Evolutionary conservation across 73 alveolate genomes (phyloP).

Genomic region (Blepharisma stoltei): DNA sequence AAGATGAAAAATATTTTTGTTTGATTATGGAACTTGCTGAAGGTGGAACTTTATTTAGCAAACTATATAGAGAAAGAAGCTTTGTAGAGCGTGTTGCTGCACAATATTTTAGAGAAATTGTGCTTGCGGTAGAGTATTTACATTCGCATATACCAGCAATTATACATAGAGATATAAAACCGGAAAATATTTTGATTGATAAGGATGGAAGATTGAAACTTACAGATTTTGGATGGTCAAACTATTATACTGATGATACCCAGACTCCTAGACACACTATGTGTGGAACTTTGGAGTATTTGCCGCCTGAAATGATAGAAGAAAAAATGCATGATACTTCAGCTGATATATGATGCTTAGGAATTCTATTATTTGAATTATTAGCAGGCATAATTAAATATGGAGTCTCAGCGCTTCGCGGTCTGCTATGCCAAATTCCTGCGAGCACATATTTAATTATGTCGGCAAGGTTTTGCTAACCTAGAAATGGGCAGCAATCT

Average conservation of each 20-base stretch:
- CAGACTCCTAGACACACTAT: slow-evolving; percentile 43
- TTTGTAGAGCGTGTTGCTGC: slow-evolving; percentile 77
- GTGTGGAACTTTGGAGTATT: slow-evolving; percentile 71
- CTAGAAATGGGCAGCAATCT: too few relatives aligned
- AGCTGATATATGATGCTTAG: slow-evolving; percentile 68
- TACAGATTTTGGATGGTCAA: slow-evolving; percentile 73
- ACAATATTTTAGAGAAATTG: slow-evolving; percentile 76
- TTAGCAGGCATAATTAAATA: slow-evolving; percentile 58
- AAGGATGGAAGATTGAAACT: slow-evolving; percentile 55
- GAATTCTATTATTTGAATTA: slow-evolving; percentile 59
- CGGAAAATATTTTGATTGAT: slow-evolving; percentile 77
- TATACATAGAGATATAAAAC: slow-evolving; percentile 77
- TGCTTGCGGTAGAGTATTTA: slow-evolving; percentile 74
- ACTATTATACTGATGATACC: slow-evolving; percentile 46
- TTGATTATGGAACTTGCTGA: slow-evolving; percentile 56
- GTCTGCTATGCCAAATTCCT: too few relatives aligned
- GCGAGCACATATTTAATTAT: too few relatives aligned
- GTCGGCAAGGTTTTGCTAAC: too few relatives aligned
- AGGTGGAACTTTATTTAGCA: slow-evolving; percentile 41
- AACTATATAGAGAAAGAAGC: slow-evolving; percentile 50
- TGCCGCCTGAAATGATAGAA: slow-evolving; percentile 65
- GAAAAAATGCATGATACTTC: slow-evolving; percentile 52
- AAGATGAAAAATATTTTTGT: slow-evolving; percentile 83
- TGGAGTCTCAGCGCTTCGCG: too few relatives aligned
- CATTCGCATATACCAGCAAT: slow-evolving; percentile 78